Percentiles rank a stretch among this genome's conserved stretches.
Evolutionary conservation across 257 asterid species (phyloP).

Genomic region (Fraxinus excelsior): DNA sequence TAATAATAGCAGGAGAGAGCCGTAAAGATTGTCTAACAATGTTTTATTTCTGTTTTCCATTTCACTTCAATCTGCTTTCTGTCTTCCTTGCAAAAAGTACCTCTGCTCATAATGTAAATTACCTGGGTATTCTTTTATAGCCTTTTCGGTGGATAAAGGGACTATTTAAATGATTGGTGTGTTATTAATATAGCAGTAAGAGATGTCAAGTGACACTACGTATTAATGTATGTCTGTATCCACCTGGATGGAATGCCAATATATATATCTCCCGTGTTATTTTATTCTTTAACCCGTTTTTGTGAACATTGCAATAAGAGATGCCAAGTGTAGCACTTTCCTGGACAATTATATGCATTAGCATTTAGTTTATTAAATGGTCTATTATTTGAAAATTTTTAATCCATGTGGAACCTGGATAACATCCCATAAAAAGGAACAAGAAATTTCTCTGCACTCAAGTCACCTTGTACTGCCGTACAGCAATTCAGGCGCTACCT

Average conservation of each 20-base stretch:
- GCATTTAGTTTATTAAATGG: background rate
- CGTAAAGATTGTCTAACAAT: too few species aligned
- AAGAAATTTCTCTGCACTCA: background rate
- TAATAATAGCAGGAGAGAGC: background rate
- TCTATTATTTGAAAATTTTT: background rate
- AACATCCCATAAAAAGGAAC: background rate
- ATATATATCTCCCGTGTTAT: too few species aligned
- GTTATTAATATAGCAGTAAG: background rate
- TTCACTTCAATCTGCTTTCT: too few species aligned
- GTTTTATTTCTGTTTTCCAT: too few species aligned
- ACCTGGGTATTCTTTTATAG: background rate
- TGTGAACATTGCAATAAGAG: too few species aligned
- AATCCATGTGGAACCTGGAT: background rate
- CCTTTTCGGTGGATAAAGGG: too few species aligned
- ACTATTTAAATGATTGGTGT: too few species aligned
- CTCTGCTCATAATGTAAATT: background rate
- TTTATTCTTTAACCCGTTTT: too few species aligned
- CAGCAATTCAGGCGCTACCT: too few species aligned
- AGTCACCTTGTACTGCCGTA: background rate
- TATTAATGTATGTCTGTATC: too few species aligned
- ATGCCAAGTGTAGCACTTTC: too few species aligned
- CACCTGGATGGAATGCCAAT: too few species aligned
- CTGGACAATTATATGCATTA: background rate
- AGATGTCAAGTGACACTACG: background rate
- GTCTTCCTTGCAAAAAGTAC: background rate